These are phyloP conservation scores for Claviceps digitariae DNA, from an alignment of 2,329 filamentous ascomycete genomes.

Conservation along the genomic window DNA sequence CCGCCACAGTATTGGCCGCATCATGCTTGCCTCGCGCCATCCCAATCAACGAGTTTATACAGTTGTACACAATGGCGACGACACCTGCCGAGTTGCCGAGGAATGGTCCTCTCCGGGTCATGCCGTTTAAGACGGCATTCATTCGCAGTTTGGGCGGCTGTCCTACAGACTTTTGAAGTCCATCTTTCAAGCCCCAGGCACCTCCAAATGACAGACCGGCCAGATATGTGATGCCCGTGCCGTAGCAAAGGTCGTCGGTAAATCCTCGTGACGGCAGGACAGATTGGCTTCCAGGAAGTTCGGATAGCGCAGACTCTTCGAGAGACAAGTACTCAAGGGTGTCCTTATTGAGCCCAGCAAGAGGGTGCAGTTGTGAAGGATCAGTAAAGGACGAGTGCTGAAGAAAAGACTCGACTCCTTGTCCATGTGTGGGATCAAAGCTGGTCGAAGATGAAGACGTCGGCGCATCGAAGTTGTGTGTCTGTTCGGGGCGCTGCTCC, in stretches of 20 bases:
- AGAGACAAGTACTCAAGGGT: slow-evolving; percentile 89
- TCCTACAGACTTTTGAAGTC: slow-evolving; percentile 61
- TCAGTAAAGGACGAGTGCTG: slow-evolving; percentile 66
- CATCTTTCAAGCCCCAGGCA: slow-evolving; percentile 84
- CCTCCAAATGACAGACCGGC: slow-evolving; percentile 77
- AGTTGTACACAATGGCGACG: slow-evolving; percentile 92
- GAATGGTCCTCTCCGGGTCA: slow-evolving; percentile 87
- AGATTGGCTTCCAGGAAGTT: slow-evolving; percentile 74
- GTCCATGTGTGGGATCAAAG: slow-evolving; percentile 60
- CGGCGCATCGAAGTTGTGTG: slow-evolving; percentile 24
- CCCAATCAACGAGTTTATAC: slow-evolving; percentile 73
- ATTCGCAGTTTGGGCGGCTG: slow-evolving; percentile 81
- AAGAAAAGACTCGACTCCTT: slow-evolving; percentile 80
- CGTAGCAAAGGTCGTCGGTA: slow-evolving; percentile 96
- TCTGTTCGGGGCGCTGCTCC: slow-evolving; percentile 22
- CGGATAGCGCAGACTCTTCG: slow-evolving; percentile 79
- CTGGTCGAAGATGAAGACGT: slow-evolving; percentile 38
- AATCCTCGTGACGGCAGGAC: slow-evolving; percentile 90
- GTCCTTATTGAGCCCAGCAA: slow-evolving; percentile 85
- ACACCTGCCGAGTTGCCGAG: slow-evolving; percentile 93
- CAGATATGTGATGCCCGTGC: slow-evolving; percentile 87
- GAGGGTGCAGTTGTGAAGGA: slow-evolving; percentile 77
- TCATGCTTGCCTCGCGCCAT: slow-evolving; percentile 76
- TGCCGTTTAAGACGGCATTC: slow-evolving; percentile 87
- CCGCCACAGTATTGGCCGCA: slow-evolving; percentile 72